Percentiles rank a stretch among this genome's conserved stretches.
Conservation (phyloP, 306 rosid genomes). For the Castanea sativa region DNA sequence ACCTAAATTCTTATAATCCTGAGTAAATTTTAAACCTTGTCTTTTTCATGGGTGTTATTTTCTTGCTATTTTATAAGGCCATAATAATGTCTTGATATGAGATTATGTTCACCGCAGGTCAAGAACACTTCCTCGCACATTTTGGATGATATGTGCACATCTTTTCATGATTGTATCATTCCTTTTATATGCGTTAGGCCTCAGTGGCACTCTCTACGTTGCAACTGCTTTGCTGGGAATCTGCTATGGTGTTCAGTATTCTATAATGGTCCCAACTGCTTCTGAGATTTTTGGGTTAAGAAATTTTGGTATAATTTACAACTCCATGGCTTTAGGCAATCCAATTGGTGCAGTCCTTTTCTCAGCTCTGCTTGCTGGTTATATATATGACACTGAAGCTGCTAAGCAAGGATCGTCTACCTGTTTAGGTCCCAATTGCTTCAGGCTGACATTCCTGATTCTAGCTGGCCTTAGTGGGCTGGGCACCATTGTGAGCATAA, state of each 20-base stretch:
- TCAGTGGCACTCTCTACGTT: conserved; percentile 51
- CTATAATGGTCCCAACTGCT: conserved; percentile 48
- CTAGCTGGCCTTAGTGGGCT: conserved; percentile 63
- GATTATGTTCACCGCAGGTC: conserved; percentile 43
- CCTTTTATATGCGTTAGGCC: conserved; percentile 55
- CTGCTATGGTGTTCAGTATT: conserved; percentile 64
- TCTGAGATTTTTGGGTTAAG: conserved; percentile 73
- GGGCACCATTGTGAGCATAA: conserved; percentile 60
- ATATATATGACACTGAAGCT: conserved; percentile 73
- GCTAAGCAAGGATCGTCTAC: conserved; percentile 66
- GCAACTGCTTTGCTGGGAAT: conserved; percentile 73
- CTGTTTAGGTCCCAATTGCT: conserved; percentile 69
- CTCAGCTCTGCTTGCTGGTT: conserved; percentile 64
- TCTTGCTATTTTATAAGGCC: conserved; percentile 1
- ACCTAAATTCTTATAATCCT: conserved; percentile 10
- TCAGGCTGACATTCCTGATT: conserved; percentile 68
- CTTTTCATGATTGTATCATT: conserved; percentile 53
- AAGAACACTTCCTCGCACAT: conserved; percentile 52
- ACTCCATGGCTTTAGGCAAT: conserved; percentile 60
- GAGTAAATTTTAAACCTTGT: not conserved
- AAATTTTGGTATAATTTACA: conserved; percentile 60
- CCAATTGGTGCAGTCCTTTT: conserved; percentile 74
- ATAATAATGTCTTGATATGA: conserved; percentile 12
- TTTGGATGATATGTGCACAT: conserved; percentile 74
- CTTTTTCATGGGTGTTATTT: not conserved